Percentiles rank a stretch among this genome's conserved stretches.
These are phyloP conservation scores for Hondaea fermentalgiana DNA, from an alignment of 108 stramenopile genomes.

Conservation along the genomic window DNA sequence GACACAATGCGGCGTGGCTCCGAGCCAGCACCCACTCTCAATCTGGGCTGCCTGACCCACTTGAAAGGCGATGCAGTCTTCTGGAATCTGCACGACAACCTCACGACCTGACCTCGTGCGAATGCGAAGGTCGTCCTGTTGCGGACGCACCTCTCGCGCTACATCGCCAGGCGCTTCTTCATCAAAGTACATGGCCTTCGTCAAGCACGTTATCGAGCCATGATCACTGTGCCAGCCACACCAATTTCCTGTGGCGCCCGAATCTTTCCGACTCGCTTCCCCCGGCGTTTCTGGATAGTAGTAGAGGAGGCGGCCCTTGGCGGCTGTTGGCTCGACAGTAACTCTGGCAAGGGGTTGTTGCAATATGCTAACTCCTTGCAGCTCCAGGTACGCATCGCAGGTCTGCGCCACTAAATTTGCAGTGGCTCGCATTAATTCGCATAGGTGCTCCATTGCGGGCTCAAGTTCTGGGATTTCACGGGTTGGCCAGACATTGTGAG, in stretches of 20 bases:
- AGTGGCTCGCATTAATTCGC: constrained; percentile 58
- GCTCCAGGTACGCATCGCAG: constrained; percentile 62
- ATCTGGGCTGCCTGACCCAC: constrained; percentile 80
- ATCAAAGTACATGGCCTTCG: constrained; percentile 68
- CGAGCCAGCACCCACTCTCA: constrained; percentile 72
- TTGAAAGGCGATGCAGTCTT: constrained; percentile 68
- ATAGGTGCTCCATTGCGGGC: constrained; percentile 61
- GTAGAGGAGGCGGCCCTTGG: constrained; percentile 81
- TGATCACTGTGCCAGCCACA: constrained; percentile 84
- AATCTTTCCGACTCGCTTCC: too few relatives aligned
- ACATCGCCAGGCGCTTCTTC: constrained; percentile 36
- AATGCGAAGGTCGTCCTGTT: constrained; percentile 67
- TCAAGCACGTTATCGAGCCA: constrained; percentile 76
- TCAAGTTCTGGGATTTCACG: constrained; percentile 62
- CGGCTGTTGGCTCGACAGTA: constrained; percentile 46
- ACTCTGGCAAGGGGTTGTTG: constrained; percentile 51
- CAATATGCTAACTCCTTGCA: constrained; percentile 25
- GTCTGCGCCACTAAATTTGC: constrained; percentile 64
- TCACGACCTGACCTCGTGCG: constrained; percentile 53
- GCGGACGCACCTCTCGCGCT: constrained; percentile 30
- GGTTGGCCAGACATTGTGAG: constrained; percentile 71
- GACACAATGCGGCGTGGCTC: constrained; percentile 84
- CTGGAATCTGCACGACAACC: constrained; percentile 56
- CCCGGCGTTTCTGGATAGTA: constrained; percentile 57
- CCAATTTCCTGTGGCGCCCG: constrained; percentile 49